These are phyloP conservation scores for Rhynchospora breviuscula DNA, from an alignment of 176 grass and related monocot genomes.

Conservation along the genomic window DNA sequence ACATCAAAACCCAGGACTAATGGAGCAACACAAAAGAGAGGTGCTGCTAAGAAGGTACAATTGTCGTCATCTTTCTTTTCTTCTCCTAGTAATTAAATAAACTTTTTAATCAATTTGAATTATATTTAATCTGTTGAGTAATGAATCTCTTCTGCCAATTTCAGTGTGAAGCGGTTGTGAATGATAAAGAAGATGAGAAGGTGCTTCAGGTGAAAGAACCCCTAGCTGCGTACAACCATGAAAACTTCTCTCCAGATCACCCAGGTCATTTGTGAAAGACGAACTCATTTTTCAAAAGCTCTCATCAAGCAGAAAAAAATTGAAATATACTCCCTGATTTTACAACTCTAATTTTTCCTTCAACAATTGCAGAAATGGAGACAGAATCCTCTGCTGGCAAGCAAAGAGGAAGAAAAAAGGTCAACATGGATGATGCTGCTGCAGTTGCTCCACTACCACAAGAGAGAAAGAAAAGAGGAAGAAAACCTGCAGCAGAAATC, in stretches of 20 bases:
- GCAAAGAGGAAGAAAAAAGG: background rate
- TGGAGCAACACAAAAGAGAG: slow-evolving; percentile 35
- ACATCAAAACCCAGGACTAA: slow-evolving; percentile 13
- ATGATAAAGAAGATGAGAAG: slow-evolving; percentile 34
- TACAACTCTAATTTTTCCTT: slow-evolving; percentile 15
- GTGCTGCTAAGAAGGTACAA: slow-evolving; percentile 35
- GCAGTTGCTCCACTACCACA: background rate
- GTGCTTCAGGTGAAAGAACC: slow-evolving; percentile 36
- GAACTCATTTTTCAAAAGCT: slow-evolving; percentile 10
- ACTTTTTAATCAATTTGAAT: background rate
- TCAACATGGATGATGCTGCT: too few relatives aligned
- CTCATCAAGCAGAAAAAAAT: slow-evolving; percentile 17
- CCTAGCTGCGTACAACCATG: slow-evolving; percentile 35
- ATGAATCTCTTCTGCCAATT: background rate
- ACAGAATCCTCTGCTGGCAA: background rate
- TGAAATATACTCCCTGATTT: background rate
- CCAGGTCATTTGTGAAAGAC: background rate
- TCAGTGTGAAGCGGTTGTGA: slow-evolving; percentile 26
- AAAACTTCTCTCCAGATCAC: background rate
- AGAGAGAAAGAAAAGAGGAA: slow-evolving; percentile 43
- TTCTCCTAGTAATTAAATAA: background rate
- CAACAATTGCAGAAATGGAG: slow-evolving; percentile 35
- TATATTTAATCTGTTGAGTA: background rate
- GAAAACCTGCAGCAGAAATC: slow-evolving; percentile 30
- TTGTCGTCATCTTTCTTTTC: background rate